Evolutionary conservation across 768 basidiomycete genomes (phyloP).

Genomic region (Lentinula boryana): DNA sequence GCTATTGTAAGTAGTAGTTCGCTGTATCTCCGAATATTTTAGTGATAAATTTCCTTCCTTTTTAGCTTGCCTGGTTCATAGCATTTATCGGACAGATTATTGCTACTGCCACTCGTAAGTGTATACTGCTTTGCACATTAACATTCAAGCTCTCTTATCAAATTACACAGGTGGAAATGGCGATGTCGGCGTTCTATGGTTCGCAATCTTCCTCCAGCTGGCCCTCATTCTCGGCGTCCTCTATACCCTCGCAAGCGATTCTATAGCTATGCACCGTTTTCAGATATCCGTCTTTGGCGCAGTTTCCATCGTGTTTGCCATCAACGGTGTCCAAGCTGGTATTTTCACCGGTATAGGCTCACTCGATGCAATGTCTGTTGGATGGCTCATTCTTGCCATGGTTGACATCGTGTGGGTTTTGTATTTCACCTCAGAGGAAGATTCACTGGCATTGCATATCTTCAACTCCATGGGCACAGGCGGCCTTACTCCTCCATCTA

Average conservation of each 20-base stretch:
- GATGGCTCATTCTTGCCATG: conserved; percentile 89
- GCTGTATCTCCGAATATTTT: neutral
- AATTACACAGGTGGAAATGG: conserved; percentile 31
- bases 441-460: conserved; percentile 75
- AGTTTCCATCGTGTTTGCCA: conserved; percentile 83
- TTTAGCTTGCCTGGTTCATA: conserved; percentile 57
- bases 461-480: conserved; percentile 88
- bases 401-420: conserved; percentile 95
- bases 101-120: conserved; percentile 47
- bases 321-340: conserved; percentile 62
- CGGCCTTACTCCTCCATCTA: conserved; percentile 75
- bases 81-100: conserved; percentile 75
- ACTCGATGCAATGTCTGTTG: conserved; percentile 81
- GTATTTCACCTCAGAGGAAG: conserved; percentile 96
- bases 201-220: conserved; percentile 74
- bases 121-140: neutral
- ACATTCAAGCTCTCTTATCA: neutral
- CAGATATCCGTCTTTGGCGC: conserved; percentile 89
- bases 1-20: conserved; percentile 50
- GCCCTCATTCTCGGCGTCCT: conserved; percentile 68
- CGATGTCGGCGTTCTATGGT: conserved; percentile 68
- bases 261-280: conserved; percentile 87
- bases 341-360: conserved; percentile 52
- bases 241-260: conserved; percentile 79
- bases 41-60: conserved; percentile 18